A percentile compares a stretch with the other conserved stretches of the same genome.
phyloP scores from a whole-genome alignment of 78 protist genomes.

The Dictyostelium firmibasis region DNA sequence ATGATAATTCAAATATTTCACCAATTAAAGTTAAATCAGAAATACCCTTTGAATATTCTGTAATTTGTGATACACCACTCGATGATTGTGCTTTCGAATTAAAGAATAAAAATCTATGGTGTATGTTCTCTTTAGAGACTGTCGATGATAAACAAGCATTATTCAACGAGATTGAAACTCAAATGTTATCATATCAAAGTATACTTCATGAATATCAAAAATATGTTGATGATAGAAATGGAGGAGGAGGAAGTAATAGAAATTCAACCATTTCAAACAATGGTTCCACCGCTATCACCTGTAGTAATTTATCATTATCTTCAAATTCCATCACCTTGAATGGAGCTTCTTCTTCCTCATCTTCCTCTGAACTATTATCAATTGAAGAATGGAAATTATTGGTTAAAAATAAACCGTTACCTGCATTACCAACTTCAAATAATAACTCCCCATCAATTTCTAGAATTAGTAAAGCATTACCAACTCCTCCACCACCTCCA shows the following conservation, averaged over 20 bases:
- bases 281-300: neutral
- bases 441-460: neutral
- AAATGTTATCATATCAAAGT: constrained; percentile 4
- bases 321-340: neutral
- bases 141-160: neutral
- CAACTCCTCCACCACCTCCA: constrained; percentile 21
- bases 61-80: neutral
- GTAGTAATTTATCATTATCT: neutral
- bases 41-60: constrained; percentile 17
- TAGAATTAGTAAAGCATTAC: constrained; percentile 24
- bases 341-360: neutral
- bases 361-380: neutral
- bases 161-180: neutral
- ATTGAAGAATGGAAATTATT: constrained; percentile 54
- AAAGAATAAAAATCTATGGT: neutral
- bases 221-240: constrained; percentile 33
- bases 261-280: neutral
- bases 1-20: neutral
- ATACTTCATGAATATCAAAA: constrained; percentile 38
- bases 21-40: constrained; percentile 41
- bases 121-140: constrained; percentile 13
- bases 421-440: constrained; percentile 13
- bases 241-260: neutral
- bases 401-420: constrained; percentile 67
- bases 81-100: constrained; percentile 7